These are phyloP conservation scores for Thalassiosira hispida DNA, from an alignment of 352 stramenopile genomes.

Conservation along the genomic window DNA sequence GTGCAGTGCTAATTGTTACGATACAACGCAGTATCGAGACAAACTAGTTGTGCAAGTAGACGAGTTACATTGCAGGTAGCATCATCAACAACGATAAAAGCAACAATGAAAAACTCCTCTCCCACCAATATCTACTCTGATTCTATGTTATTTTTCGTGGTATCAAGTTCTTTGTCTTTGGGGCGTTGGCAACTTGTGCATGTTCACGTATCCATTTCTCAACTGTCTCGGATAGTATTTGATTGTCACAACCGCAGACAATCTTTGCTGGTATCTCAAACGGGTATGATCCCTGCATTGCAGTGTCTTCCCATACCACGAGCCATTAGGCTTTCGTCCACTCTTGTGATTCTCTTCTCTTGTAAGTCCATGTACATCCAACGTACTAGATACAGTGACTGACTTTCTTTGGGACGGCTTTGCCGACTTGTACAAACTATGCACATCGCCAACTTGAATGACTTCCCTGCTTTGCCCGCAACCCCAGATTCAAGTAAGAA, in stretches of 20 bases:
- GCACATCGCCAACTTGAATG: neutral
- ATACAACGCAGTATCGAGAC: no score
- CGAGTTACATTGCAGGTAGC: no score
- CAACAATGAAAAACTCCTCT: no score
- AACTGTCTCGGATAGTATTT: constrained; percentile 24
- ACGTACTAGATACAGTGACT: neutral
- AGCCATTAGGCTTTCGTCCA: constrained; percentile 23
- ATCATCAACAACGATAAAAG: no score
- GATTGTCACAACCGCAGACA: constrained; percentile 19
- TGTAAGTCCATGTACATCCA: constrained; percentile 1
- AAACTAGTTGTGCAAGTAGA: no score
- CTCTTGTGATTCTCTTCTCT: neutral
- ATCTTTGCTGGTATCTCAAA: constrained; percentile 19
- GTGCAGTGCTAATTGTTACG: no score
- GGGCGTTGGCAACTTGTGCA: constrained; percentile 14
- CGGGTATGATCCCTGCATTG: constrained; percentile 19
- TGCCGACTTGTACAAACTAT: constrained; percentile 5
- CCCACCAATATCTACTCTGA: no score
- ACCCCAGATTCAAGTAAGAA: neutral
- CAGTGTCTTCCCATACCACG: constrained; percentile 10
- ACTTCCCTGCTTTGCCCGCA: neutral
- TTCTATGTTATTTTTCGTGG: no score
- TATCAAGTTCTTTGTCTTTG: constrained; percentile 13
- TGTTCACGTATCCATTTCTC: constrained; percentile 20
- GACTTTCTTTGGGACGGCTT: neutral